Percentiles rank a stretch among this genome's conserved stretches.
phyloP scores from a whole-genome alignment of 140 eudicot genomes.

The Senecio squalidus region DNA sequence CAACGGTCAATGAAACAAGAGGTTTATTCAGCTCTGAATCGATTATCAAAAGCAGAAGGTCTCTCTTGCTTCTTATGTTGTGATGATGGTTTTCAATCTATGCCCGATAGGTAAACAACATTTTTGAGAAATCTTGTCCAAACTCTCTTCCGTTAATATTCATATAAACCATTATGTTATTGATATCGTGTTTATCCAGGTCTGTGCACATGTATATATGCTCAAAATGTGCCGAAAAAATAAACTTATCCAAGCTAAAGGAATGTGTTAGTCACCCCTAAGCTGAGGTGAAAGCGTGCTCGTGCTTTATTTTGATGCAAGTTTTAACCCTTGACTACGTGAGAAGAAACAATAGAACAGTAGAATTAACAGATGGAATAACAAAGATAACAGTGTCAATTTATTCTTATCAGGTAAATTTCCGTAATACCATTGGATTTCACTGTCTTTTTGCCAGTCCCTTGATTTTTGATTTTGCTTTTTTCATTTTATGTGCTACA shows the following conservation, averaged over 20 bases:
- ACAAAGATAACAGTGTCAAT: conserved; percentile 3
- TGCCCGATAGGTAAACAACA: conserved; percentile 52
- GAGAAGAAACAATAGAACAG: conserved; percentile 2
- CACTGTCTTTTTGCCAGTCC: neutral
- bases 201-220: conserved; percentile 83
- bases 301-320: neutral
- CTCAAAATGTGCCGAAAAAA: conserved; percentile 50
- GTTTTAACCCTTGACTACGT: neutral
- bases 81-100: conserved; percentile 46
- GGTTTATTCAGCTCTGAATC: conserved; percentile 68
- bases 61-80: conserved; percentile 55
- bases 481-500: neutral
- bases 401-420: conserved; percentile 24
- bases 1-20: conserved; percentile 67
- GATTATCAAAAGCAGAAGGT: conserved; percentile 39
- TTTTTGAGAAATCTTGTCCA: neutral
- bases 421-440: neutral
- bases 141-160: neutral
- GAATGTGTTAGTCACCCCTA: conserved; percentile 62
- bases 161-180: neutral
- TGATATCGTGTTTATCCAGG: conserved; percentile 29
- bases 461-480: neutral
- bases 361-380: conserved; percentile 15
- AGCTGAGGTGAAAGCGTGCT: conserved; percentile 36
- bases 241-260: conserved; percentile 42